Conservation (phyloP, 2,329 filamentous ascomycete species). For the Apiospora arundinis region DNA sequence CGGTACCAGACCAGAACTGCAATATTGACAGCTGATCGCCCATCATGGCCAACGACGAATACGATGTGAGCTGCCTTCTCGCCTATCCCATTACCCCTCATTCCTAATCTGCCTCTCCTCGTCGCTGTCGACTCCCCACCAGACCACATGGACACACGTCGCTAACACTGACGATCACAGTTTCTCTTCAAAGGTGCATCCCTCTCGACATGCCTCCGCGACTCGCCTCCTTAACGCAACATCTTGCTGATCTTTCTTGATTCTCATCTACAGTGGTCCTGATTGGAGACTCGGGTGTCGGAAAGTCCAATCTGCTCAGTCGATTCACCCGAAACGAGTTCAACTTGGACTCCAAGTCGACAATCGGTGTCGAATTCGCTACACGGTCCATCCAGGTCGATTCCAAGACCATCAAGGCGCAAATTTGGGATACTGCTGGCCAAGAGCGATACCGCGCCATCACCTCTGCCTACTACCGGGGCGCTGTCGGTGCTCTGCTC, state of each 20-base stretch:
- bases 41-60: conserved; percentile 99
- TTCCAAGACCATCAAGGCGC: conserved; percentile 99
- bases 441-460: conserved; percentile 99
- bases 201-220: conserved; percentile 31
- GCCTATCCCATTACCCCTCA: conserved; percentile 34
- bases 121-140: conserved; percentile 28
- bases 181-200: conserved; percentile 96
- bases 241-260: conserved; percentile 39
- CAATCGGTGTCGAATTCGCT: conserved; percentile 98
- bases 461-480: conserved; percentile 98
- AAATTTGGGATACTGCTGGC: conserved; percentile 99
- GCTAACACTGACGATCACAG: conserved; percentile 58
- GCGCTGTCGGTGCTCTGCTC: conserved; percentile 93
- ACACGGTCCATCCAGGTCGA: conserved; percentile 99
- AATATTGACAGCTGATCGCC: conserved; percentile 33
- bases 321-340: conserved; percentile 99
- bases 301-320: conserved; percentile 99
- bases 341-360: conserved; percentile 99
- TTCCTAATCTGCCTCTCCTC: conserved; percentile 29
- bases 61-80: conserved; percentile 77
- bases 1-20: conserved; percentile 18
- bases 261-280: conserved; percentile 74
- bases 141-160: conserved; percentile 28
- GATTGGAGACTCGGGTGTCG: conserved; percentile 98
- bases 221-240: conserved; percentile 27